Evolutionary conservation across 139 green algal genomes (phyloP), one percentile per base, ranked within the genome.

Genomic region (Closterium sp.): DNA sequence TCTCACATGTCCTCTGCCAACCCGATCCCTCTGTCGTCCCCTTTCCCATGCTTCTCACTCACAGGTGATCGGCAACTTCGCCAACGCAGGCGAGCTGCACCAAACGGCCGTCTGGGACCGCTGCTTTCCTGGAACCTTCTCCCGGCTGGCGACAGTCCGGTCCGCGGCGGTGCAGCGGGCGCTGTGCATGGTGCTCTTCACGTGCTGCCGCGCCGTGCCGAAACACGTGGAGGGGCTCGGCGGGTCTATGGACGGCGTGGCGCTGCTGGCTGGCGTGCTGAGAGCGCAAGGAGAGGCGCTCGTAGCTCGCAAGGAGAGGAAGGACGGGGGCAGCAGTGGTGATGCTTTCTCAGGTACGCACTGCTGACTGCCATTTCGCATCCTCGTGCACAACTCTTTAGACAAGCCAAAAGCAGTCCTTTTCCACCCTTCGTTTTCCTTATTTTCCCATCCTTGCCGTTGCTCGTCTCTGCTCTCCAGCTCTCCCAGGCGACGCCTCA

Each of bases 101-200:
- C 86, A 92, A 30, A 64, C 76, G 2, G 90, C 90, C 10, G 90
- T 93, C 32, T 93, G 86, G 86, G 28, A 35, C 34, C 35, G 90
- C 23, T 91, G 86, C 86, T 86, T 92, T 33, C 86, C 90, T n/a
- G 36, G 66, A 30, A 91, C 89, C 3, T 85, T 91, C 25, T 23
- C 84, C 1, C 33, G 34, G 23, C 69, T 91, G 8, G 89, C 89
- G 1, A 83, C 19, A 28, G 89, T 91, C 7, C 64, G n/a, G 8
- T 38, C 25, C 0, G 16, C 34, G 6, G 87, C 69, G 25, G 33
- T 93, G 35, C 90, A 93, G 31, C 87, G 31, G 16, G 21, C 90
- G 87, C 87, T 93, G 9, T 93, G 87, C 86, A 93, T 93, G 90
- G 35, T 93, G 36, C 35, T 93, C 33, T 93, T 84, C 90, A 93